Evolutionary conservation across 176 grass and related monocot genomes (phyloP).

Genomic region (Guadua angustifolia): DNA sequence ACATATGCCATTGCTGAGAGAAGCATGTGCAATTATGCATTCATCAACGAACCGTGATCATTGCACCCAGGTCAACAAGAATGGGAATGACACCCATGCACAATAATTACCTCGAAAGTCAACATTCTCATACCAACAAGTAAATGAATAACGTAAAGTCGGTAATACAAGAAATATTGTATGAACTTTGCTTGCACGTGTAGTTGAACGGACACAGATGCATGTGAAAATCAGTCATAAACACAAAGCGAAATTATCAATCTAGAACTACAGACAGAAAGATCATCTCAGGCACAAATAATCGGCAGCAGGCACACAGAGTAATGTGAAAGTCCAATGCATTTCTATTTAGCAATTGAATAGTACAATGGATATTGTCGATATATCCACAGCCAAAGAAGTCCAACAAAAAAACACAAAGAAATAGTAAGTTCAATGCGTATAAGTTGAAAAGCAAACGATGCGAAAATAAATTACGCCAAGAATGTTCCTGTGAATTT

Average conservation of each 20-base stretch:
- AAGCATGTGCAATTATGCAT: constrained; percentile 34
- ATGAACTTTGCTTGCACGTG: neutral
- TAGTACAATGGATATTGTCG: neutral
- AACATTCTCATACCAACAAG: neutral
- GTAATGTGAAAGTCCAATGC: neutral
- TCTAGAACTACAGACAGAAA: neutral
- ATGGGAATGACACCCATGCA: constrained; percentile 16
- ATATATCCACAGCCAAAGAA: constrained; percentile 1
- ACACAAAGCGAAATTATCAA: neutral
- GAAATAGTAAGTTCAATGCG: neutral
- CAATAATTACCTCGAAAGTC: neutral
- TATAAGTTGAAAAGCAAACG: neutral
- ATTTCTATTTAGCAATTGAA: neutral
- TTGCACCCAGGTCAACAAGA: constrained; percentile 22
- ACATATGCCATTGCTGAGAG: neutral
- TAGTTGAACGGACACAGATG: neutral
- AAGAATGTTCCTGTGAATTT: neutral
- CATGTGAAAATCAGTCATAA: neutral
- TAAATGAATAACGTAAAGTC: too few species aligned
- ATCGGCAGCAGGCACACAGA: neutral
- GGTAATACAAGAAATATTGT: neutral
- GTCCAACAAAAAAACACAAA: neutral
- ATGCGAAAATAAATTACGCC: neutral
- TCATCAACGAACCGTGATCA: neutral
- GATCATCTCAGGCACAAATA: neutral